Conservation (phyloP, 306 rosid species). For the Cucurbita maxima region DNA sequence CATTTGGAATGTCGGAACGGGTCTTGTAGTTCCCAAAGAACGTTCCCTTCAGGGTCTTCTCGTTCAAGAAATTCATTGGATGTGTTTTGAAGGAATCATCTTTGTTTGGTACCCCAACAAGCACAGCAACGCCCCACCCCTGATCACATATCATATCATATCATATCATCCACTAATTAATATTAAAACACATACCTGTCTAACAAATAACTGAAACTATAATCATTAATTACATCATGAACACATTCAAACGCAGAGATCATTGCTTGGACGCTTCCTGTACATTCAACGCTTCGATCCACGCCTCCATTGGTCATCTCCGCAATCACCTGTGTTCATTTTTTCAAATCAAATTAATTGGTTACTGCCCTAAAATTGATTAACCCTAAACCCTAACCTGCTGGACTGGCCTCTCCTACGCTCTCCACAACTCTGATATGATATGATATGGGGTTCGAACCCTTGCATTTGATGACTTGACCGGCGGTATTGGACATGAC, state of each 20-base stretch:
- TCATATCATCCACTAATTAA: no score
- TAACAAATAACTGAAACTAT: no score
- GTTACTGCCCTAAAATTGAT: no score
- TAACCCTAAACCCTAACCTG: not conserved
- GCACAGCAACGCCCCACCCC: slow-evolving; percentile 96
- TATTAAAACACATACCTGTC: no score
- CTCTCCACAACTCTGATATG: no score
- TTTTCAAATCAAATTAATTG: no score
- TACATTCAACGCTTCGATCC: slow-evolving; percentile 78
- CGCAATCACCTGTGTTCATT: slow-evolving; percentile 47
- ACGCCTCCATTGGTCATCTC: slow-evolving; percentile 85
- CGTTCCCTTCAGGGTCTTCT: slow-evolving; percentile 83
- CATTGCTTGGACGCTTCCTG: slow-evolving; percentile 81
- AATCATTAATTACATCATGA: slow-evolving; percentile 38
- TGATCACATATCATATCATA: slow-evolving; percentile 9
- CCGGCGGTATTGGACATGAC: slow-evolving; percentile 34
- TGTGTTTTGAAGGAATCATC: slow-evolving; percentile 74
- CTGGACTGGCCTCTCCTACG: slow-evolving; percentile 69
- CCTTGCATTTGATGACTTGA: slow-evolving; percentile 59
- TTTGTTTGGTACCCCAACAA: slow-evolving; percentile 76
- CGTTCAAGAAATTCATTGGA: slow-evolving; percentile 52
- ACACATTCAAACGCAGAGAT: slow-evolving; percentile 88
- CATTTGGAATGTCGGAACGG: slow-evolving; percentile 50
- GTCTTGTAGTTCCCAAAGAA: slow-evolving; percentile 87
- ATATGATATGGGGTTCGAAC: slow-evolving; percentile 18